Evolutionary conservation across 2,329 filamentous ascomycete species (phyloP).

Genomic region (Chaetoscypha palmicola): DNA sequence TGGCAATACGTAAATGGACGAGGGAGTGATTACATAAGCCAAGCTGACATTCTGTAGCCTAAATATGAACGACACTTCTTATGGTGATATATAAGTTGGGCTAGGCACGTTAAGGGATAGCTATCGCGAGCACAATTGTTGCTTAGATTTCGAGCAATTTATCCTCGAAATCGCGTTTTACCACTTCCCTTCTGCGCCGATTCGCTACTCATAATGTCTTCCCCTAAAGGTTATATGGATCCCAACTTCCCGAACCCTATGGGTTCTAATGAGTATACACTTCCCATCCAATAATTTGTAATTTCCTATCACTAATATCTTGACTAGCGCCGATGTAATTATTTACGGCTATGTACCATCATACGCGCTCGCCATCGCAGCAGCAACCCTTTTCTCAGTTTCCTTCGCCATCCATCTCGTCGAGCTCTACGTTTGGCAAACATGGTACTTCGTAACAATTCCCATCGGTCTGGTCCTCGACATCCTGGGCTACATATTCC

Average conservation of each 20-base stretch:
- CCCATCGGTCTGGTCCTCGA: conserved; percentile 41
- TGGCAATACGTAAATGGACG: not conserved
- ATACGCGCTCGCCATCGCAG: conserved; percentile 38
- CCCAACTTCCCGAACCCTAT: conserved; percentile 3
- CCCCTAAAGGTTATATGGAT: not conserved
- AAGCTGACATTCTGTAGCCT: too few species aligned
- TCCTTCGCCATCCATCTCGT: conserved; percentile 34
- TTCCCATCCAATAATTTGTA: too few species aligned
- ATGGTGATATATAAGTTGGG: too few species aligned
- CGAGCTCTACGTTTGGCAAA: conserved; percentile 33
- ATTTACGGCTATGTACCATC: conserved; percentile 27
- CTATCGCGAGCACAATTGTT: too few species aligned
- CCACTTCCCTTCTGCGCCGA: too few species aligned
- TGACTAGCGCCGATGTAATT: not conserved
- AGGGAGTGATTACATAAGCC: conserved; percentile 2
- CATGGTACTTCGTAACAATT: conserved; percentile 42
- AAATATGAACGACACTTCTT: too few species aligned
- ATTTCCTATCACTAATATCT: not conserved
- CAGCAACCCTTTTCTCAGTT: conserved; percentile 38
- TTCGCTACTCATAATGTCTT: not conserved
- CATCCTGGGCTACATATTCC: conserved; percentile 43
- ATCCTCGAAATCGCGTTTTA: too few species aligned
- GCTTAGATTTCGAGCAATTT: too few species aligned
- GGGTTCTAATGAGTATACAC: conserved; percentile 1
- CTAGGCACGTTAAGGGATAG: too few species aligned